Percentiles rank a stretch among this genome's conserved stretches.
Evolutionary conservation across 176 grass and related monocot species (phyloP).

Genomic region (Aechmea fasciata): DNA sequence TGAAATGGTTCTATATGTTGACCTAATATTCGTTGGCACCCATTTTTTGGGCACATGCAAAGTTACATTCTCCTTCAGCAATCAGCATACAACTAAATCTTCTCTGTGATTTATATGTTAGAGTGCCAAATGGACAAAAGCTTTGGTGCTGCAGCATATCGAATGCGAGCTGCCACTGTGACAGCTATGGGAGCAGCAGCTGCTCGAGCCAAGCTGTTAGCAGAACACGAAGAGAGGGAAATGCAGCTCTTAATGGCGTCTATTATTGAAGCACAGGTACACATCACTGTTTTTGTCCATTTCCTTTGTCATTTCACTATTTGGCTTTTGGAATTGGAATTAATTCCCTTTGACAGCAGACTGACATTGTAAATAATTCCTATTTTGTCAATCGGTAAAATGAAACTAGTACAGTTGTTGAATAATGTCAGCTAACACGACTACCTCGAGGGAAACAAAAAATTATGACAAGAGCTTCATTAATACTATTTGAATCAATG

Average conservation of each 20-base stretch:
- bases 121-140: constrained; percentile 27
- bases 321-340: background rate
- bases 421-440: background rate
- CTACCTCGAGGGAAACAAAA: too few species aligned
- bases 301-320: background rate
- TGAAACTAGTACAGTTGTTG: background rate
- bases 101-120: constrained; percentile 20
- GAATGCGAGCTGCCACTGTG: constrained; percentile 66
- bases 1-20: too few species aligned
- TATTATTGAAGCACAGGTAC: constrained; percentile 91
- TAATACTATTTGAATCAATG: background rate
- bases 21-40: background rate
- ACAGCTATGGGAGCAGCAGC: constrained; percentile 73
- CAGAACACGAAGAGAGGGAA: constrained; percentile 86
- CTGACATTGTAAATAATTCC: background rate
- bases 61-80: background rate
- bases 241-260: constrained; percentile 92
- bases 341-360: background rate
- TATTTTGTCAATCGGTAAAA: background rate
- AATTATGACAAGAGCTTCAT: too few species aligned
- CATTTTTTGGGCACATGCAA: background rate
- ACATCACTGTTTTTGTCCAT: background rate
- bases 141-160: constrained; percentile 45
- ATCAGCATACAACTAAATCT: background rate
- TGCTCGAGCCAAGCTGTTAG: constrained; percentile 85